A percentile compares a stretch with the other conserved stretches of the same genome.
phyloP scores from a whole-genome alignment of 2,329 filamentous ascomycete genomes.

The Aspergillus pseudoterreus region DNA sequence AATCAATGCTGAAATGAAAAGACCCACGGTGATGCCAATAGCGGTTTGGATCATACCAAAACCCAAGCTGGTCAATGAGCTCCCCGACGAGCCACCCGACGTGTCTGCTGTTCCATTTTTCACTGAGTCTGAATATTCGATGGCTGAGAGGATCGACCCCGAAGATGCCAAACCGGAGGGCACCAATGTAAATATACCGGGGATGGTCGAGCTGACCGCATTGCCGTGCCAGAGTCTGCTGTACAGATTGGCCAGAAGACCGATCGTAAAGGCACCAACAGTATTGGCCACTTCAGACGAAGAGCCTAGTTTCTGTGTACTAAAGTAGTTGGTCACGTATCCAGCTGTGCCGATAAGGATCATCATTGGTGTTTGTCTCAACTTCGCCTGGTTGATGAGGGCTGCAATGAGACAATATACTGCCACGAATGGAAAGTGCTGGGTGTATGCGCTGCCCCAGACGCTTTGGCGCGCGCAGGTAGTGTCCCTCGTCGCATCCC shows the following conservation, averaged over 20 bases:
- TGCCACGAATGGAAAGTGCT: constrained; percentile 68
- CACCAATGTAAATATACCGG: constrained; percentile 73
- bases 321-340: constrained; percentile 45
- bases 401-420: constrained; percentile 69
- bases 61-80: constrained; percentile 32
- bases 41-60: constrained; percentile 46
- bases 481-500: constrained; percentile 47
- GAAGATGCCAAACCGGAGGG: constrained; percentile 55
- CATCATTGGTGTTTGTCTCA: constrained; percentile 72
- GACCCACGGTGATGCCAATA: constrained; percentile 44
- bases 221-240: constrained; percentile 68
- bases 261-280: constrained; percentile 70
- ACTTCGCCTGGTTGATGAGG: constrained; percentile 76
- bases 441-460: constrained; percentile 41
- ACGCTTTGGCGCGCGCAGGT: constrained; percentile 45
- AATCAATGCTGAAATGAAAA: constrained; percentile 43
- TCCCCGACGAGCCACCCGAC: constrained; percentile 7
- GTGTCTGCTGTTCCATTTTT: constrained; percentile 11
- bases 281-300: constrained; percentile 65
- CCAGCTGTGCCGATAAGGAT: constrained; percentile 67
- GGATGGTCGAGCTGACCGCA: constrained; percentile 77
- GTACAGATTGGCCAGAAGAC: constrained; percentile 74
- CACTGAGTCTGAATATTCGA: constrained; percentile 54
- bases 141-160: constrained; percentile 53
- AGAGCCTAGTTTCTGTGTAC: constrained; percentile 62